Evolutionary conservation across 2,329 filamentous ascomycete species (phyloP).

Genomic region (Ceratocystiopsis sp.): DNA sequence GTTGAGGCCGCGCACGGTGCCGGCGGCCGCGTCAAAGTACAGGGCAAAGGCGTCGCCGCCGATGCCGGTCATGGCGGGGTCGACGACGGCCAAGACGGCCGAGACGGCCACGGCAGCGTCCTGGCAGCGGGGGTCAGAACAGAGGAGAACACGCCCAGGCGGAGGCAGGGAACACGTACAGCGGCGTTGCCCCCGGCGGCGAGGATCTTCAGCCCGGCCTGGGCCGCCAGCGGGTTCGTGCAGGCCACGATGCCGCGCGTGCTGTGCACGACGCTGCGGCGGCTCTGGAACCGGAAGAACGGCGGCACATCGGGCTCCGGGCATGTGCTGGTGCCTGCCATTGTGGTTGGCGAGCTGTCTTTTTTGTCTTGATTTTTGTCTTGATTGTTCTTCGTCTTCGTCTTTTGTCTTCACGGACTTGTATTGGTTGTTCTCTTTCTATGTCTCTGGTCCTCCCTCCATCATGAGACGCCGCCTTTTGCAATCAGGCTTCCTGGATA

Average conservation of each 20-base stretch:
- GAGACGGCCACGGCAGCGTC: constrained; percentile 85
- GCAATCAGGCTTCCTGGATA: no score
- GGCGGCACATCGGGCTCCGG: no score
- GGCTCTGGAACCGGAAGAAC: constrained; percentile 34
- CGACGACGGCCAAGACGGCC: constrained; percentile 79
- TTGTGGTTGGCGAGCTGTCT: no score
- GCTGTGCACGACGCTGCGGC: constrained; percentile 81
- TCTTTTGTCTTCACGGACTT: no score
- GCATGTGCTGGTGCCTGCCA: no score
- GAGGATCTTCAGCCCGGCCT: constrained; percentile 67
- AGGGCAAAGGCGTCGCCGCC: constrained; percentile 92
- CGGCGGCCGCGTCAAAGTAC: constrained; percentile 58
- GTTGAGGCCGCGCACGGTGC: constrained; percentile 65
- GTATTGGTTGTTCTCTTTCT: no score
- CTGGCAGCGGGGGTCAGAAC: no score
- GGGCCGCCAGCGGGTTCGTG: constrained; percentile 71
- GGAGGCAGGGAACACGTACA: neutral
- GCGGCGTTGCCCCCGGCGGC: constrained; percentile 79
- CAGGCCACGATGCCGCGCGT: constrained; percentile 79
- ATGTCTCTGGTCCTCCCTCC: no score
- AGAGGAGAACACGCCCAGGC: no score
- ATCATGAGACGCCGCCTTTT: no score
- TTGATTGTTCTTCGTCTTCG: no score
- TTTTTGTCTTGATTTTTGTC: no score
- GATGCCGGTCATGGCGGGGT: constrained; percentile 79